phyloP scores from a whole-genome alignment of 169 alveolate genomes.

The Amoebophrya sp. region DNA sequence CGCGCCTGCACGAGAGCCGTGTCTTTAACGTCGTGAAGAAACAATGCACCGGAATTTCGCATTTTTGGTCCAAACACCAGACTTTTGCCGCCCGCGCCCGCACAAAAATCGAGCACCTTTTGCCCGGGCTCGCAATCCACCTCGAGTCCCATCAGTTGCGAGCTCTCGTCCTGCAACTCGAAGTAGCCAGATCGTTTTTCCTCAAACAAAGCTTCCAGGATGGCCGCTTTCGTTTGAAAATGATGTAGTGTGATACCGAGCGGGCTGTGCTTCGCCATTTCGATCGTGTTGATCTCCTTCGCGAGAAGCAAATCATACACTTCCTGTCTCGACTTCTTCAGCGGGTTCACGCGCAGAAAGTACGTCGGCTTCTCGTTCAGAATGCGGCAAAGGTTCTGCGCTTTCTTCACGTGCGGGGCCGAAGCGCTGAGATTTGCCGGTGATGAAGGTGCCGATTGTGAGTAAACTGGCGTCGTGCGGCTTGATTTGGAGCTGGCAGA shows the following conservation, averaged over 20 bases:
- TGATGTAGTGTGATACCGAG: too few relatives aligned
- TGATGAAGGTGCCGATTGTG: background rate
- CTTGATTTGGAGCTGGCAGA: too few relatives aligned
- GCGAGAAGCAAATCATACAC: slow-evolving; percentile 59
- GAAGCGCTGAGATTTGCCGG: background rate
- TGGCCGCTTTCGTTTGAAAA: too few relatives aligned
- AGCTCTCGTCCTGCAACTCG: slow-evolving; percentile 88
- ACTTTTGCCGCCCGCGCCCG: slow-evolving; percentile 90
- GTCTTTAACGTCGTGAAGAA: slow-evolving; percentile 77
- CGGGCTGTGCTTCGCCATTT: background rate
- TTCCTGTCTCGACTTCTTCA: slow-evolving; percentile 47
- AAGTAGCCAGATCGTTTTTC: slow-evolving; percentile 61
- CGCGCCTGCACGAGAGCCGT: slow-evolving; percentile 69
- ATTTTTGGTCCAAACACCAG: slow-evolving; percentile 78
- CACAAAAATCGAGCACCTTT: slow-evolving; percentile 54
- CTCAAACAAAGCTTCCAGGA: too few relatives aligned
- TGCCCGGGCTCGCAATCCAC: slow-evolving; percentile 39
- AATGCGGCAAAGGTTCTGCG: slow-evolving; percentile 62
- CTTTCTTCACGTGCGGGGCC: slow-evolving; percentile 38
- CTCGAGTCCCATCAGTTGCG: slow-evolving; percentile 65
- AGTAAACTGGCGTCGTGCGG: background rate
- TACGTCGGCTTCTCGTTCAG: slow-evolving; percentile 71
- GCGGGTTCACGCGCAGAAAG: slow-evolving; percentile 63
- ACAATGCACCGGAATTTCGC: slow-evolving; percentile 78
- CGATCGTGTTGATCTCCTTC: slow-evolving; percentile 40